A percentile compares a stretch with the other conserved stretches of the same genome.
phyloP scores from a whole-genome alignment of 2,329 filamentous ascomycete genomes.

The Hymenoscyphus salicellus region DNA sequence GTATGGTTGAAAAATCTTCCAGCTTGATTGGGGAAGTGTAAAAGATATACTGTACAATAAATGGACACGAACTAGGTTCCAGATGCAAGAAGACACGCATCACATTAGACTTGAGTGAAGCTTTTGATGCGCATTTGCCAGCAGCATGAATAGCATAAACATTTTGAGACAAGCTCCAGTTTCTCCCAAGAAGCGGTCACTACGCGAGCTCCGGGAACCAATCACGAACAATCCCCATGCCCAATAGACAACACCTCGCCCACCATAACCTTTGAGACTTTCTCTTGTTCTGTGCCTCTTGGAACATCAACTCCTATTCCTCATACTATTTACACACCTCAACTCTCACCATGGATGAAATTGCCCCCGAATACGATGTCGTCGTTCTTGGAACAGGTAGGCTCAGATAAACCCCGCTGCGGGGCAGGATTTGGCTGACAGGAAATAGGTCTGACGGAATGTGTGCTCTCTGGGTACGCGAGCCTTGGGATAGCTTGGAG shows the following conservation, averaged over 20 bases:
- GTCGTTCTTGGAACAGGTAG: conserved; percentile 96
- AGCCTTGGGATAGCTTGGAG: not conserved
- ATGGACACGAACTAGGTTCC: not conserved
- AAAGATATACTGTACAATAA: not conserved
- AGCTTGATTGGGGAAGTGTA: not conserved
- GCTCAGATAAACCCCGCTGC: conserved; percentile 41
- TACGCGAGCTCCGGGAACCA: conserved; percentile 29
- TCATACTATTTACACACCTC: conserved; percentile 1
- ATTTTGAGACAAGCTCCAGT: conserved; percentile 25
- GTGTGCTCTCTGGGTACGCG: conserved; percentile 90
- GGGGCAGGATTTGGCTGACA: conserved; percentile 34
- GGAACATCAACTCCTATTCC: not conserved
- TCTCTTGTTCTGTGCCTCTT: conserved; percentile 23
- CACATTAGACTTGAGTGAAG: not conserved
- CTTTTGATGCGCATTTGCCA: not conserved
- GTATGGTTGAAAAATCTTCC: not conserved
- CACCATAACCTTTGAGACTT: conserved; percentile 21
- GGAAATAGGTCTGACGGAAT: conserved; percentile 84
- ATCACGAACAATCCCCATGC: conserved; percentile 22
- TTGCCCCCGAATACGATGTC: conserved; percentile 97
- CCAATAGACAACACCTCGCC: conserved; percentile 15
- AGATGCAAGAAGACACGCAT: not conserved
- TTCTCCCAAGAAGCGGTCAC: conserved; percentile 22
- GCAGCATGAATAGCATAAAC: conserved; percentile 19
- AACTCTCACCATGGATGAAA: conserved; percentile 79